These are phyloP conservation scores for Cephalotrichum gorgonifer DNA, from an alignment of 2,329 filamentous ascomycete genomes.

Conservation along the genomic window DNA sequence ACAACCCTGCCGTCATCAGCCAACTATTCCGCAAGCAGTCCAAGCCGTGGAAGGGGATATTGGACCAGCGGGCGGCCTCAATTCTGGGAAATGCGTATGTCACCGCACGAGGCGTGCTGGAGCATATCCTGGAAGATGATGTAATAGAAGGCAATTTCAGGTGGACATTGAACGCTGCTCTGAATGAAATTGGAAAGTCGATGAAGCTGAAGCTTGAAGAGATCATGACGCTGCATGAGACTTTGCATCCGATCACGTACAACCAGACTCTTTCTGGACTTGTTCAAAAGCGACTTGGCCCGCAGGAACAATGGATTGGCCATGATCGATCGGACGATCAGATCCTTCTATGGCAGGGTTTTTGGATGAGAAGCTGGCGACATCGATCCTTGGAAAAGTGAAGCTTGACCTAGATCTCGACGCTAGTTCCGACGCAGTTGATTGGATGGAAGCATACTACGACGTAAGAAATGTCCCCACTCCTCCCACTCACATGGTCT, in stretches of 20 bases:
- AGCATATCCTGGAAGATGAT: background rate
- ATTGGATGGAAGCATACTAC: slow-evolving; percentile 29
- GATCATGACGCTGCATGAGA: slow-evolving; percentile 5
- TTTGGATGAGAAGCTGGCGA: background rate
- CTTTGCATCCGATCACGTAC: slow-evolving; percentile 10
- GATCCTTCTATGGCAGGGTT: background rate
- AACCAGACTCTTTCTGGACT: slow-evolving; percentile 10
- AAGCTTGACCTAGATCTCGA: slow-evolving; percentile 17
- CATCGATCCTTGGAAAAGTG: background rate
- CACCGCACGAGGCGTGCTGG: background rate
- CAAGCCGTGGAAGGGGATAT: slow-evolving; percentile 7
- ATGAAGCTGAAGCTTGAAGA: background rate
- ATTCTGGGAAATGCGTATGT: slow-evolving; percentile 4
- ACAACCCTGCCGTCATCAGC: slow-evolving; percentile 8
- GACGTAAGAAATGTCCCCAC: slow-evolving; percentile 16
- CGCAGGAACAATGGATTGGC: background rate
- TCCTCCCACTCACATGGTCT: background rate
- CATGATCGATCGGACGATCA: background rate
- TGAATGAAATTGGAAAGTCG: background rate
- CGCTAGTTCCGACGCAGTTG: slow-evolving; percentile 20
- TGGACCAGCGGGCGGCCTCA: slow-evolving; percentile 3
- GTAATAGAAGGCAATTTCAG: background rate
- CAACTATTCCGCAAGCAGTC: slow-evolving; percentile 12
- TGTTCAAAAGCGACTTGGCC: slow-evolving; percentile 3
- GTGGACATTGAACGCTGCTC: background rate